phyloP scores from a whole-genome alignment of 1,139 yeast species.

The Pichia sp. region DNA sequence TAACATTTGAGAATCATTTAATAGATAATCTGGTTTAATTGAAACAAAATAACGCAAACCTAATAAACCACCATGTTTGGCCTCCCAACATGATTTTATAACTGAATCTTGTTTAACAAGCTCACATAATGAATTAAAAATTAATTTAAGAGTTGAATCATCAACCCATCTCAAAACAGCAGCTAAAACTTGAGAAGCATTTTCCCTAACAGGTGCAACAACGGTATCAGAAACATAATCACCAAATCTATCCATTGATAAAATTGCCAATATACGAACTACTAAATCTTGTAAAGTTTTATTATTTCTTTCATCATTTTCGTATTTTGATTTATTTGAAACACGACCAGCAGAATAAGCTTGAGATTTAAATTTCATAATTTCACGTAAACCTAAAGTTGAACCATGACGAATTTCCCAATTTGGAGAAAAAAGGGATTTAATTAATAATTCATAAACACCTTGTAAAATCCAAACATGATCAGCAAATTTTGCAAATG shows the following conservation, averaged over 20 bases:
- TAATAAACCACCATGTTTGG: constrained; percentile 96
- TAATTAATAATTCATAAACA: constrained; percentile 77
- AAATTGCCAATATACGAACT: constrained; percentile 76
- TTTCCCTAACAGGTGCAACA: constrained; percentile 96
- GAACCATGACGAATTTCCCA: constrained; percentile 99
- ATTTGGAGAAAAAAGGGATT: constrained; percentile 73
- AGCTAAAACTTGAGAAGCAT: constrained; percentile 92
- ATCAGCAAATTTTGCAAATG: constrained; percentile 58
- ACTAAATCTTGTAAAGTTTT: constrained; percentile 82
- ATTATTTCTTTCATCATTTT: constrained; percentile 61
- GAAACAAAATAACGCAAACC: constrained; percentile 91
- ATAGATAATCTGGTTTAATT: constrained; percentile 72
- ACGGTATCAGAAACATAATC: constrained; percentile 97
- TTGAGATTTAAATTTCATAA: constrained; percentile 58
- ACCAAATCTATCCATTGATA: constrained; percentile 92
- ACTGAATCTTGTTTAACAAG: constrained; percentile 63
- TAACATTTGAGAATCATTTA: constrained; percentile 51
- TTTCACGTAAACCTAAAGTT: constrained; percentile 83
- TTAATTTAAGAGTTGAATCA: constrained; percentile 47
- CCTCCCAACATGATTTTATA: constrained; percentile 71
- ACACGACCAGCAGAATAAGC: constrained; percentile 86
- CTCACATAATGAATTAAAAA: constrained; percentile 61
- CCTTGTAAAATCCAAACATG: constrained; percentile 95
- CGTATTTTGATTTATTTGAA: constrained; percentile 50
- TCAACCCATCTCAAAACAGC: constrained; percentile 74